Evolutionary conservation across 2,329 filamentous ascomycete genomes (phyloP), one percentile per base, ranked within the genome.

Genomic region (Exserohilum rostratum): DNA sequence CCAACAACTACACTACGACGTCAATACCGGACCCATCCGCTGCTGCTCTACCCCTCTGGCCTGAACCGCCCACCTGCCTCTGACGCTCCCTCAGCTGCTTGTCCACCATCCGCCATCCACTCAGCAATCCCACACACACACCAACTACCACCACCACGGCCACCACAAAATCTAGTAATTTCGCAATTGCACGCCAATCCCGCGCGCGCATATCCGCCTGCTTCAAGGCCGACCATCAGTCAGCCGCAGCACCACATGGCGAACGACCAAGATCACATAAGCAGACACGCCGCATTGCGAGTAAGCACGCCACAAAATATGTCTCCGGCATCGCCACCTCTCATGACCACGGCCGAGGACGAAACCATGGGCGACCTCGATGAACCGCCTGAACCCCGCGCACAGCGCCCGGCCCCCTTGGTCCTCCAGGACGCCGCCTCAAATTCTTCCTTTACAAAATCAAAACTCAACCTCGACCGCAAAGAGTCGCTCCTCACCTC

Each of bases 401-500:
- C 81, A 76, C 46, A 72, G 71, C 44, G 77, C 82, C 69, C 73
- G 25, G 75, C 73, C 46, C 66, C 70, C 6, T 52, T 74, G 27
- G 65, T 62, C n/a, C 66, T 78, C n/a, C 66, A 65, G 29, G 57
- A 64, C 79, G 79, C 67, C 79, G 79, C 67, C 61, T 74, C 57
- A 47, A 68, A 57, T 64, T 58, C 62, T 52, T 75, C 68, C 51
- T 83, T 84, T 65, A 70, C 76, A 50, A 85, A 84, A 64, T 75
- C 79, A 9, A 71, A 76, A 35, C 76, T 82, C 30, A 79, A 74
- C 29, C 82, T 84, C 50, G 69, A 71, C 35, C 84, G 83, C 46
- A 86, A 90, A 65, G 85, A 91, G 68, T 98, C 95, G 12, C 84
- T 99, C 34, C 81, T 99, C 67, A 98, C 95, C 20, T 88, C 87